A percentile compares a stretch with the other conserved stretches of the same genome.
phyloP scores from a whole-genome alignment of 176 grass and related monocot species.

The Aegilops sharonensis region DNA sequence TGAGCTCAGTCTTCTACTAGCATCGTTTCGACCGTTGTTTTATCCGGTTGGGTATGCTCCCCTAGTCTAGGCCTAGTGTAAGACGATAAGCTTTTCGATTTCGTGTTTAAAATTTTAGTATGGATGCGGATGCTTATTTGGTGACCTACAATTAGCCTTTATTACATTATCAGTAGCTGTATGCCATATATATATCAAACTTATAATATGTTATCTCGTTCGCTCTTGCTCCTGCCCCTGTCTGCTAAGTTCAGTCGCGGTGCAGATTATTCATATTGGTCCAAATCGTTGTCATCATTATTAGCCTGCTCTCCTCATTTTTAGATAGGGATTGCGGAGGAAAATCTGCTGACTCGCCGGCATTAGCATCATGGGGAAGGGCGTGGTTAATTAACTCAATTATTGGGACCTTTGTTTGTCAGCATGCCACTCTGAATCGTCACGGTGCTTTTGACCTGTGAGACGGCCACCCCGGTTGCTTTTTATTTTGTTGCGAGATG shows the following conservation, averaged over 20 bases:
- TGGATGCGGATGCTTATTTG: constrained; percentile 26
- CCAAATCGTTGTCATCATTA: neutral
- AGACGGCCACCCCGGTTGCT: neutral
- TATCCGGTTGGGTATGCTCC: constrained; percentile 41
- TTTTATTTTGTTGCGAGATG: neutral
- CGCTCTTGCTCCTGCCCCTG: neutral
- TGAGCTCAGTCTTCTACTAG: constrained; percentile 30
- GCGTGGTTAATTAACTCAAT: constrained; percentile 15
- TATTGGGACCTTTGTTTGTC: constrained; percentile 18
- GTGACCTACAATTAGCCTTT: constrained; percentile 6
- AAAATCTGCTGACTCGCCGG: neutral
- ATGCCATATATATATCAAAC: neutral
- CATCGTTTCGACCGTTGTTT: constrained; percentile 43
- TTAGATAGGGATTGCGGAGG: neutral
- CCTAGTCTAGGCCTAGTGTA: constrained; percentile 44
- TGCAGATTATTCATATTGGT: neutral
- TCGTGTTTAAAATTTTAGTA: constrained; percentile 20
- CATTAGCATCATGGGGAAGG: neutral
- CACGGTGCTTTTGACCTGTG: neutral
- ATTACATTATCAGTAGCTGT: constrained; percentile 5
- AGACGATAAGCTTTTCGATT: neutral
- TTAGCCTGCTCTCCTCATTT: neutral
- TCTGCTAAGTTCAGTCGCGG: neutral
- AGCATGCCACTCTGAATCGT: neutral
- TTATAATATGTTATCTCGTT: neutral